Evolutionary conservation across 108 stramenopile genomes (phyloP).

Genomic region (Seminavis robusta): DNA sequence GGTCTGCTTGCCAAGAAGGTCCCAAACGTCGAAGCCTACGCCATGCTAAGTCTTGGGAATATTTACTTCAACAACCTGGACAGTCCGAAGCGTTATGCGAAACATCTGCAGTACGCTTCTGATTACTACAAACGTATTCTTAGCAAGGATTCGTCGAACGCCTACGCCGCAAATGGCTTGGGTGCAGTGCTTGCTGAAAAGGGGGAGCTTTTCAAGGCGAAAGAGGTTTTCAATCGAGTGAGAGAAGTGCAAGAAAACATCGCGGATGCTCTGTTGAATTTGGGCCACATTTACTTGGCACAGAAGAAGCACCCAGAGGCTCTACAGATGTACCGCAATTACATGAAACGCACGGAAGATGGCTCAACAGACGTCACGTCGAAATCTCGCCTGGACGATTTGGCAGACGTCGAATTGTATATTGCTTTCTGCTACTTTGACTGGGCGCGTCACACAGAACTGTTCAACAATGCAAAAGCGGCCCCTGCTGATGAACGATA

Average conservation of each 20-base stretch:
- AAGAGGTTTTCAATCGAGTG: conserved; percentile 84
- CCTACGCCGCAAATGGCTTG: conserved; percentile 85
- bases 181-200: conserved; percentile 88
- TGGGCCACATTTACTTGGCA: conserved; percentile 84
- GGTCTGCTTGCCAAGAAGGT: conserved; percentile 73
- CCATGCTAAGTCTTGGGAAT: conserved; percentile 80
- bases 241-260: conserved; percentile 83
- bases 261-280: conserved; percentile 75
- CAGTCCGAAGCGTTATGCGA: conserved; percentile 59
- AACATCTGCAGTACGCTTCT: conserved; percentile 74
- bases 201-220: conserved; percentile 79
- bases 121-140: conserved; percentile 77
- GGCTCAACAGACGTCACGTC: conserved; percentile 65
- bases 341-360: conserved; percentile 71
- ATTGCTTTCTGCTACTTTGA: conserved; percentile 88
- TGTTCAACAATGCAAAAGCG: conserved; percentile 76
- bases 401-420: conserved; percentile 73
- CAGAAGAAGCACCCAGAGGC: conserved; percentile 86
- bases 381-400: conserved; percentile 77
- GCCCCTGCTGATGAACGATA: conserved; percentile 88
- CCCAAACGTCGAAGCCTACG: conserved; percentile 79
- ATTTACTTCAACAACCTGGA: conserved; percentile 86
- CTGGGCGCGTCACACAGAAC: conserved; percentile 86
- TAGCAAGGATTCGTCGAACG: conserved; percentile 81
- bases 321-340: conserved; percentile 86